These are phyloP conservation scores for Linnemannia hyalina DNA, from an alignment of 192 early-diverging fungal genomes.

Conservation along the genomic window DNA sequence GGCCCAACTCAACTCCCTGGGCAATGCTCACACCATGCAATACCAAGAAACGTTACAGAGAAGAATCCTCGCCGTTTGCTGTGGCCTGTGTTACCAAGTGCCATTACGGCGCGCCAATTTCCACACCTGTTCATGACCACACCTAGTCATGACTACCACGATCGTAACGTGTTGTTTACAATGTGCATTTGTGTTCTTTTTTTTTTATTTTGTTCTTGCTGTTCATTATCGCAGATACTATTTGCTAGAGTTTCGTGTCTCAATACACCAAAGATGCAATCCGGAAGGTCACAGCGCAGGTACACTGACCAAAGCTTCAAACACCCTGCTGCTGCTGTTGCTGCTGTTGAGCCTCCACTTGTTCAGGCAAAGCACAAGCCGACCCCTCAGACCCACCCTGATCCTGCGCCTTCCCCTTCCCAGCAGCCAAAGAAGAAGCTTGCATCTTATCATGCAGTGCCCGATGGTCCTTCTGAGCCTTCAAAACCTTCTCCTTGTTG, in stretches of 20 bases:
- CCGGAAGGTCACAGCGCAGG: not conserved
- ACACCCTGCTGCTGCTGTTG: not conserved
- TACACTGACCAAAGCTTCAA: not conserved
- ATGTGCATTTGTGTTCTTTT: not conserved
- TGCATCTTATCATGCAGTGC: constrained; percentile 40
- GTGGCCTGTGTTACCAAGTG: not conserved
- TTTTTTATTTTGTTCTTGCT: not conserved
- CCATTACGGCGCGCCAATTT: not conserved
- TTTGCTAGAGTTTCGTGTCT: not conserved
- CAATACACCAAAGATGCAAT: not conserved
- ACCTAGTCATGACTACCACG: too few relatives aligned
- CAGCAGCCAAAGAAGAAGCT: constrained; percentile 6
- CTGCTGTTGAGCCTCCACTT: not conserved
- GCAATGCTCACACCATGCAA: not conserved
- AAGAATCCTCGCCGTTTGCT: not conserved
- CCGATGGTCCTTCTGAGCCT: constrained; percentile 29
- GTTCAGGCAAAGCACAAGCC: not conserved
- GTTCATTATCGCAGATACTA: not conserved
- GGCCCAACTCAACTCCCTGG: not conserved
- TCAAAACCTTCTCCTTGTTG: not conserved
- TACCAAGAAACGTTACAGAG: not conserved
- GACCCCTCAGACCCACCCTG: not conserved
- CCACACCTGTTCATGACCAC: too few relatives aligned
- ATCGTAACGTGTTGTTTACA: too few relatives aligned
- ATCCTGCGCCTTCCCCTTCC: not conserved